Conservation (phyloP, 331 rosid genomes). For the Malus hybrid region DNA sequence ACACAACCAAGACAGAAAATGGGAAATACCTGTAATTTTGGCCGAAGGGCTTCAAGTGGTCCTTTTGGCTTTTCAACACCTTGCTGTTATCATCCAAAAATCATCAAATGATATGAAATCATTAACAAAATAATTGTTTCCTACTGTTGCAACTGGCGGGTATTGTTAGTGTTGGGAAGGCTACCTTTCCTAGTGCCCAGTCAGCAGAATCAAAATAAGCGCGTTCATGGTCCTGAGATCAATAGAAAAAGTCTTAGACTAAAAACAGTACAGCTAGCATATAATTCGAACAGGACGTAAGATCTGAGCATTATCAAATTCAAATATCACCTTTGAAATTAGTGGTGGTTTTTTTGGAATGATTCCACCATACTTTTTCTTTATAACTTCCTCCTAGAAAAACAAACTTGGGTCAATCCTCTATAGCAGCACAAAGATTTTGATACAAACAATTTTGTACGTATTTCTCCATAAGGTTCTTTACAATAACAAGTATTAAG, state of each 20-base stretch:
- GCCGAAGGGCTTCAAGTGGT: constrained; percentile 94
- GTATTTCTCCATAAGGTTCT: not conserved
- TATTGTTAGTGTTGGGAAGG: not conserved
- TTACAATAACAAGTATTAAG: not conserved
- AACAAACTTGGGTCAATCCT: constrained; percentile 7
- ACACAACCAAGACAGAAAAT: not conserved
- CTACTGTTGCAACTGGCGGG: not conserved
- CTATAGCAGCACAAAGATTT: not conserved
- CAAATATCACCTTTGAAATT: constrained; percentile 69
- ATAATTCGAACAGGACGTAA: not conserved
- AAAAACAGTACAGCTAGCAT: constrained; percentile 1
- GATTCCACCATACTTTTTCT: constrained; percentile 93
- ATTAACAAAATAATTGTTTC: not conserved
- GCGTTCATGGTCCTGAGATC: constrained; percentile 87
- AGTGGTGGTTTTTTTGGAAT: constrained; percentile 92
- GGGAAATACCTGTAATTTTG: constrained; percentile 68
- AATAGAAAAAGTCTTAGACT: constrained; percentile 12
- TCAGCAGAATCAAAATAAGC: constrained; percentile 98
- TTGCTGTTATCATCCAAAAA: constrained; percentile 54
- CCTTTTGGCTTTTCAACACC: constrained; percentile 96
- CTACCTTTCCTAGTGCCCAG: constrained; percentile 99
- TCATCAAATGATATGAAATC: not conserved
- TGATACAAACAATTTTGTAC: not conserved
- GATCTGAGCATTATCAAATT: not conserved
- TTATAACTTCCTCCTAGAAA: constrained; percentile 64